Conservation (phyloP, 305 asterid genomes). For the Fraxinus angustifolia region DNA sequence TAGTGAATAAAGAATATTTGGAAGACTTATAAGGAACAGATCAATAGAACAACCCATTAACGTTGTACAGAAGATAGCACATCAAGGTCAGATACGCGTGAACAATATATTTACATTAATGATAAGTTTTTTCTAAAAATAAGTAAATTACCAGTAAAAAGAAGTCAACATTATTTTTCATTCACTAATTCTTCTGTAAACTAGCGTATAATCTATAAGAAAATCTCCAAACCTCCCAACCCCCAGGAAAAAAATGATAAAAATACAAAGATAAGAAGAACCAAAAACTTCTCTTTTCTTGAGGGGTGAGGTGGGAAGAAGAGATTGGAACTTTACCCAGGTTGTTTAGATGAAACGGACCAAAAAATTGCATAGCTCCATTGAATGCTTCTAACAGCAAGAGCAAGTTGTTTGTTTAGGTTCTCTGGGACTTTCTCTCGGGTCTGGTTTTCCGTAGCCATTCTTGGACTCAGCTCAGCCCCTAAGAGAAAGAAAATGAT, state of each 20-base stretch:
- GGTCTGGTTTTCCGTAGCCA: conserved; percentile 48
- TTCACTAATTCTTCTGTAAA: conserved; percentile 8
- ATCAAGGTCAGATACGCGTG: conserved; percentile 28
- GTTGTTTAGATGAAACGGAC: conserved; percentile 60
- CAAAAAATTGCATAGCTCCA: conserved; percentile 96
- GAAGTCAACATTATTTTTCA: conserved; percentile 7
- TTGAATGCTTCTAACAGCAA: conserved; percentile 74
- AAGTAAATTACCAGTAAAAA: background rate
- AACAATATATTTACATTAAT: conserved; percentile 6
- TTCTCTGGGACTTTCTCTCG: conserved; percentile 37
- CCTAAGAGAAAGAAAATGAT: background rate
- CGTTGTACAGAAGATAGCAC: conserved; percentile 23
- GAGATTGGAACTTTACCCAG: conserved; percentile 53
- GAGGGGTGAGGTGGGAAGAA: conserved; percentile 6
- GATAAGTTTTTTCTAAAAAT: conserved; percentile 10
- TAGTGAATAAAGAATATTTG: conserved; percentile 10
- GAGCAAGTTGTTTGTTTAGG: conserved; percentile 67
- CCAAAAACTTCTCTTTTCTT: conserved; percentile 2
- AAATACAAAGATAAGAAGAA: background rate
- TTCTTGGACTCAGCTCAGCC: conserved; percentile 26
- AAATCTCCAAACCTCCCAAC: background rate
- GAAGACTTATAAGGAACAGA: conserved; percentile 5
- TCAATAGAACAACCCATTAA: conserved; percentile 17
- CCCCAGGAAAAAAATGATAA: background rate
- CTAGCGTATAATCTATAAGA: conserved; percentile 13